Evolutionary conservation across 225 moss, liverwort and hornwort species (phyloP).

Genomic region (Sphagnum tenellum): DNA sequence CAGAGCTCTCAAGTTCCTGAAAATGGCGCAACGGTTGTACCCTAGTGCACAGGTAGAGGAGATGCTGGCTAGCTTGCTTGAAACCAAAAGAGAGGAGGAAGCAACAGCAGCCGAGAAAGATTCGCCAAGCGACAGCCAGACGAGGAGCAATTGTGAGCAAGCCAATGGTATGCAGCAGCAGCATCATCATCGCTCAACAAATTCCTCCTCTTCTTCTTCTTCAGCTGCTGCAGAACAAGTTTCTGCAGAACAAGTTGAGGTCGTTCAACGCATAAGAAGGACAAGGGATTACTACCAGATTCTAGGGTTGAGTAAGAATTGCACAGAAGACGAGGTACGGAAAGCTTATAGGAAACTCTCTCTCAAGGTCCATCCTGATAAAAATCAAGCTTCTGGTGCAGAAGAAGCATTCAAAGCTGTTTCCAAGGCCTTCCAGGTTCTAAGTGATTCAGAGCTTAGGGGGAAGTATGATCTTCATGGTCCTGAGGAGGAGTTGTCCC

Average conservation of each 20-base stretch:
- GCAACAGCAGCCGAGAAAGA: neutral
- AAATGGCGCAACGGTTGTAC: constrained; percentile 86
- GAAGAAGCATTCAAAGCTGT: constrained; percentile 98
- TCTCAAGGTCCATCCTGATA: constrained; percentile 98
- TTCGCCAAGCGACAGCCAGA: constrained; percentile 13
- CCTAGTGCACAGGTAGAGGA: constrained; percentile 81
- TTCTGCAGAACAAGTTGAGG: constrained; percentile 84
- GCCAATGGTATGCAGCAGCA: constrained; percentile 52
- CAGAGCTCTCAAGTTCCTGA: constrained; percentile 77
- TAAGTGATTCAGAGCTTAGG: constrained; percentile 79
- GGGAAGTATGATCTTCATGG: constrained; percentile 86
- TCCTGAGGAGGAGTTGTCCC: constrained; percentile 68
- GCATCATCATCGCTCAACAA: constrained; percentile 47
- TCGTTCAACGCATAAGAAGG: constrained; percentile 76
- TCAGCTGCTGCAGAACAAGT: constrained; percentile 41
- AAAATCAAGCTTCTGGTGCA: constrained; percentile 74
- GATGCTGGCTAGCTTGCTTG: constrained; percentile 49
- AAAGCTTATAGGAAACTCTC: constrained; percentile 98
- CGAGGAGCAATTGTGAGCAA: constrained; percentile 25
- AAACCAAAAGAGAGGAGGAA: constrained; percentile 47
- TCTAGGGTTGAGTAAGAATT: constrained; percentile 71
- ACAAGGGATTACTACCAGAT: constrained; percentile 93
- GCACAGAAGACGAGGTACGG: constrained; percentile 77
- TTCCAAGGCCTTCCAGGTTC: constrained; percentile 69
- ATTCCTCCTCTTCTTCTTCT: no score